A percentile compares a stretch with the other conserved stretches of the same genome.
phyloP scores from a whole-genome alignment of 345 rosid species.

The Corchorus olitorius region DNA sequence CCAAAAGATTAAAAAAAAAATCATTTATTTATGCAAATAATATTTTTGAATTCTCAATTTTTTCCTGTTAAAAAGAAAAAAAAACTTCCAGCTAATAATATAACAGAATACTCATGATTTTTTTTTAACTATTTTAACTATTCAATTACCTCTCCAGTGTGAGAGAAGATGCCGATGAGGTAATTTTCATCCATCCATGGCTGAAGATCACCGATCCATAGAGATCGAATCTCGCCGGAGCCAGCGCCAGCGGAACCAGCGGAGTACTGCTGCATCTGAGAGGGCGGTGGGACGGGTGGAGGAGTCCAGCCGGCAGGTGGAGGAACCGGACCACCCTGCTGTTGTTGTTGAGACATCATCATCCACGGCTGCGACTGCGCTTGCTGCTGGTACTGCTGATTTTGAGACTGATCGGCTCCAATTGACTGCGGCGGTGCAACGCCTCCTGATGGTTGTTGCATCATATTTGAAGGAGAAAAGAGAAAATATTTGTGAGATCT shows the following conservation, averaged over 20 bases:
- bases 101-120: background rate
- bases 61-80: background rate
- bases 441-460: constrained; percentile 77
- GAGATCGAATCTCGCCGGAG: constrained; percentile 61
- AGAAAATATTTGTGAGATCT: background rate
- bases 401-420: constrained; percentile 40
- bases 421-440: constrained; percentile 39
- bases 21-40: background rate
- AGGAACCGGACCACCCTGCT: constrained; percentile 57
- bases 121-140: background rate
- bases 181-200: constrained; percentile 95
- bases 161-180: constrained; percentile 53
- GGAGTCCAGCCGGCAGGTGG: constrained; percentile 81
- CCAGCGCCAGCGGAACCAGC: constrained; percentile 28
- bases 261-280: constrained; percentile 48
- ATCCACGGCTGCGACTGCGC: constrained; percentile 53
- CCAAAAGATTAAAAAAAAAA: too few species aligned
- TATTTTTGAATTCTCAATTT: background rate
- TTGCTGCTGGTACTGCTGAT: constrained; percentile 47
- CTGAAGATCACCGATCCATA: constrained; percentile 96
- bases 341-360: constrained; percentile 58
- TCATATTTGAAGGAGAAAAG: constrained; percentile 35
- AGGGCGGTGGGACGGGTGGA: constrained; percentile 66
- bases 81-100: too few species aligned
- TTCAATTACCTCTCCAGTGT: constrained; percentile 63